These are phyloP conservation scores for Colletotrichum sojae DNA, from an alignment of 2,329 filamentous ascomycete genomes.

Conservation along the genomic window DNA sequence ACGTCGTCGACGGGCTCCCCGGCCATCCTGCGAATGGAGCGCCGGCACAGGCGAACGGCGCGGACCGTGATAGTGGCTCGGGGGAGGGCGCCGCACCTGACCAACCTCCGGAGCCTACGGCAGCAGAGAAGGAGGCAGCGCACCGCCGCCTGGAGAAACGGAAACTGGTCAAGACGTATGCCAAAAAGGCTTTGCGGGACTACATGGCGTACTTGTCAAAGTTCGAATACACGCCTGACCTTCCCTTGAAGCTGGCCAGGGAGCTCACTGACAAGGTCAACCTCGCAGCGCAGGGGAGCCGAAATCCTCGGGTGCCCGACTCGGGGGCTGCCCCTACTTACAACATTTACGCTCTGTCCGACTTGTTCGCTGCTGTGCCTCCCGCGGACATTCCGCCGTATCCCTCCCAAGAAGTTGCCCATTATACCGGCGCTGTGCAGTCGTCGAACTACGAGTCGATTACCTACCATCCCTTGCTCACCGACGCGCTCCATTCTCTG, in stretches of 20 bases:
- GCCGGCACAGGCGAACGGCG: constrained; percentile 16
- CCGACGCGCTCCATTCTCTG: constrained; percentile 83
- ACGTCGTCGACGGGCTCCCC: constrained; percentile 70
- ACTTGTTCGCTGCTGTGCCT: constrained; percentile 79
- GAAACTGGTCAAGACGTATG: constrained; percentile 79
- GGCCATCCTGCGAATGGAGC: constrained; percentile 22
- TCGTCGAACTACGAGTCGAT: constrained; percentile 67
- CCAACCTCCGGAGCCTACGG: constrained; percentile 46
- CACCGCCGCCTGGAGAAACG: constrained; percentile 60
- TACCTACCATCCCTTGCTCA: constrained; percentile 86
- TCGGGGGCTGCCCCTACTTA: constrained; percentile 48
- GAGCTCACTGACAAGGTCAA: constrained; percentile 71
- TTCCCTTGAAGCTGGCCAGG: constrained; percentile 72
- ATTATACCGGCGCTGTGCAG: constrained; percentile 51
- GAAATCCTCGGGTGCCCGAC: constrained; percentile 52
- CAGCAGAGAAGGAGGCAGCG: constrained; percentile 62
- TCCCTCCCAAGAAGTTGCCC: constrained; percentile 62
- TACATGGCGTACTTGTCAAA: constrained; percentile 79
- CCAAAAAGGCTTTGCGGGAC: constrained; percentile 82
- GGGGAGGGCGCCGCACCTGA: constrained; percentile 24
- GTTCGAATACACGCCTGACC: constrained; percentile 84
- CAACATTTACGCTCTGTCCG: constrained; percentile 63
- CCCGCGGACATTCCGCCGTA: constrained; percentile 78
- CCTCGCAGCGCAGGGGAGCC: constrained; percentile 64
- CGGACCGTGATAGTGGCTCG: not conserved